Percentiles rank a stretch among this genome's conserved stretches.
Conservation (phyloP, 2,329 filamentous ascomycete species). For the Claviceps digitariae region DNA sequence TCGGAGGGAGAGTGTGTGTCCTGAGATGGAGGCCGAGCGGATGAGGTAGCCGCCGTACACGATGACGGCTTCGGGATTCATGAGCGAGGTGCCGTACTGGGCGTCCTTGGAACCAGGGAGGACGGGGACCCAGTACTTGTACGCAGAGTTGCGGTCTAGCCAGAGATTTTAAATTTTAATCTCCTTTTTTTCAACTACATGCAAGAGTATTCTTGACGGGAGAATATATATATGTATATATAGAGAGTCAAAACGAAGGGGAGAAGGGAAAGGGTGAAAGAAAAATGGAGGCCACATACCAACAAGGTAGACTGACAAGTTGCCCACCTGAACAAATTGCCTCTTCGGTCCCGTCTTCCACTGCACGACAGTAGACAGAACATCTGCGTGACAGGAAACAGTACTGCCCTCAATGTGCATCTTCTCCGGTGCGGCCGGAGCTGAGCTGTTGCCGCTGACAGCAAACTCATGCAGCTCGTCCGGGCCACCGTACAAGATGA, state of each 20-base stretch:
- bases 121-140: constrained; percentile 55
- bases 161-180: not conserved
- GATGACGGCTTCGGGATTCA: constrained; percentile 35
- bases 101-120: constrained; percentile 23
- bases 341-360: constrained; percentile 18
- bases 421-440: constrained; percentile 1
- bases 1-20: constrained; percentile 43
- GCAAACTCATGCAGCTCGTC: constrained; percentile 51
- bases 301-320: constrained; percentile 29
- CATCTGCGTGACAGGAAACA: constrained; percentile 12
- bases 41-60: constrained; percentile 51
- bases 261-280: not conserved
- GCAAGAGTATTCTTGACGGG: not conserved
- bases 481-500: constrained; percentile 50
- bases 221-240: not conserved
- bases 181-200: not conserved
- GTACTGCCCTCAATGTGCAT: constrained; percentile 15
- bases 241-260: not conserved
- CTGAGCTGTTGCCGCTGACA: constrained; percentile 22
- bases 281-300: constrained; percentile 12
- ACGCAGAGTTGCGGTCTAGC: constrained; percentile 49
- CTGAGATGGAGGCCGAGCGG: constrained; percentile 42
- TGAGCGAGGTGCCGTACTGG: constrained; percentile 20
- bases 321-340: constrained; percentile 18
- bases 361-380: constrained; percentile 15